Evolutionary conservation across 2,329 filamentous ascomycete species (phyloP), one percentile per base, ranked within the genome.

Genomic region (Zasmidium angulare): DNA sequence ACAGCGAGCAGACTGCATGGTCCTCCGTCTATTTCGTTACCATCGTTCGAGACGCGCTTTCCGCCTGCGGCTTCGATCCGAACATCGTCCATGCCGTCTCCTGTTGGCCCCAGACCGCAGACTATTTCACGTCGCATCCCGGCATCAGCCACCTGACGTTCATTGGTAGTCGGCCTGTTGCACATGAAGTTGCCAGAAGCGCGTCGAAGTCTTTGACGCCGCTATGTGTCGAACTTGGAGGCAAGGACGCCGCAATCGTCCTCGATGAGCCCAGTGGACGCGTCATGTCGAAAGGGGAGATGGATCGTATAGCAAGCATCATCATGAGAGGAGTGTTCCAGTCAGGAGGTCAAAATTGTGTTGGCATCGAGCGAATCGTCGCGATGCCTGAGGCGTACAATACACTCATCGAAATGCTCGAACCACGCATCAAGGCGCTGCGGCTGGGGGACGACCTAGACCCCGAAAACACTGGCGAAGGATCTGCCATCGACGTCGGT

Each of bases 1-100:
- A 89, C 50, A 96, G 91, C 53, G 95, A 99, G 77, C 90, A 93
- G 75, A 98, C 93, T 0, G 93, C 93, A 55, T 99, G 95, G 95
- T 96, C 89, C 61, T 88, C 90, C 7, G 75, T 80, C 7, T 96
- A 93, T 81, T 98, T 96, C 73, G 82, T 88, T 47, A 83, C 83
- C 52, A 89, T 98, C 61, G 89, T 88, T 19, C 87, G 89, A 46
- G 87, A 86, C 49, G 93, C 95, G 4, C 84, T 99, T 31, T 79
- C 83, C 24, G 90, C 88, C 17, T 96, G 95, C 72, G 92, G 92
- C 0, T 88, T 96, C 72, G 87, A 91, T 63, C 85, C 90, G 0
- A 82, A 90, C 55, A 83, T 99, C 4, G 85, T 98, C 36, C 93
- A 98, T 77, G 87, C 86, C 31, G 81, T 97, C 50, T 86, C 89